Evolutionary conservation across 331 rosid genomes (phyloP), one percentile per base, ranked within the genome.

Genomic region (Saraca asoca): DNA sequence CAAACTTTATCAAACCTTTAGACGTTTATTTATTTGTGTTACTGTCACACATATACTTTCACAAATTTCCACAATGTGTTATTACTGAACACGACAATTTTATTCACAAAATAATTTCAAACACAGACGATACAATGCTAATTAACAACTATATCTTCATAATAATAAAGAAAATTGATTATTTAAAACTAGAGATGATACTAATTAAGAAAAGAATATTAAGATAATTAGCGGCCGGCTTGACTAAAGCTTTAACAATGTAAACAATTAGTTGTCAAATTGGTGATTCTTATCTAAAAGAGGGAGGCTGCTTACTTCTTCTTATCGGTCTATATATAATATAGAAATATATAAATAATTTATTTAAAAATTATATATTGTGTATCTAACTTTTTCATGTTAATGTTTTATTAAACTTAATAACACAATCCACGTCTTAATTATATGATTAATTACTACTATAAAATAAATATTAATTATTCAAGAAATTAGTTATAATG

Each of bases 161-260:
- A 64, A 58, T 70, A 42, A 50, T n/a, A n/a, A 76, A 49, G 33
- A 60, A 42, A 24, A 65, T 43, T 42, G 44, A 62, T 46, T 33
- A 39, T 41, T 0, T 46, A 38, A 66, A 70, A 35, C 15, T 37
- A 45, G 12, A 38, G 2, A 35, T 12, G 12, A 13, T 17, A 10
- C 5, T 3, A 12, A 35, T 15, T 44, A 24, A 20, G 11, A 19
- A 37, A 43, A 45, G 41, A 24, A 49, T 12, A 53, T 7, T 7
- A 69, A 16, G 57, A 29, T 49, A 62, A 19, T 46, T 58, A 37
- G 43, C 58, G 84, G 95, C 76, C 81, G 83, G 85, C 89, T 85
- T 79, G 89, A 79, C 84, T 71, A 48, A 42, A 24, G 24, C 46
- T 29, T 65, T 68, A 70, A 80, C 37, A 76, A 80, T 49, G 58